Base-by-base conservation (phyloP, 2,329 filamentous ascomycete species). In the Botrytis fragariae region DNA sequence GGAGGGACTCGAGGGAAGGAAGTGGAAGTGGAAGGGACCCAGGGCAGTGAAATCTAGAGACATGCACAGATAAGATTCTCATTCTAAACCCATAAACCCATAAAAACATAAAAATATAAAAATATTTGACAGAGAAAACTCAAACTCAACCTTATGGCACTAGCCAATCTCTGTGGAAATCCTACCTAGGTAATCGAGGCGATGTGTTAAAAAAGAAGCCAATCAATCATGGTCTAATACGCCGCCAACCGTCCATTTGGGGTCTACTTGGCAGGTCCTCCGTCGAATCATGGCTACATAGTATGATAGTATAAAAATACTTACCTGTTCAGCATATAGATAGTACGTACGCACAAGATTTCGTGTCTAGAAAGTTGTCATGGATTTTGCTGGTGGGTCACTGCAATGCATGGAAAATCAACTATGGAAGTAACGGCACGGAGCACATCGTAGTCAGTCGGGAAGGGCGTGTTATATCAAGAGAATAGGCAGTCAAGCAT, bases 351-450 rank as follows among this genome's bases (percentile, higher is more conserved):
- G 59, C 37, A 60, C 29, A 20, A 20, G 37, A 44, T 64, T 32
- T 64, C n/a, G 39, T 64, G 25, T 29, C n/a, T 29, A 29, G 14
- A 8, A 16, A n/a, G 61, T 44, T 44, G 61, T 64, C 61, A 37
- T 20, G 44, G 39, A 65, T 29, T 51, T 18, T 54, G 7, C n/a
- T 29, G n/a, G 64, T 67, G 64, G 64, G 32, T 54, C 64, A 54
- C 22, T 39, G 64, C 45, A 67, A 67, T 67, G 64, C 45, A 67
- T 29, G 44, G 35, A 35, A 54, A 20, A 22, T 67, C 25, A 39
- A 67, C 32, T 39, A 67, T 67, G 64, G 64, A 67, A 54, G 64
- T 29, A 32, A 64, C 64, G 35, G 45, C 64, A 67, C 63, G 32
- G 32, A 57, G 51, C 29, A 57, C 51, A 57, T 57, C n/a, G 64